Evolutionary conservation across 1,284 basidiomycete species (phyloP).

Genomic region (Ganoderma multipileum): DNA sequence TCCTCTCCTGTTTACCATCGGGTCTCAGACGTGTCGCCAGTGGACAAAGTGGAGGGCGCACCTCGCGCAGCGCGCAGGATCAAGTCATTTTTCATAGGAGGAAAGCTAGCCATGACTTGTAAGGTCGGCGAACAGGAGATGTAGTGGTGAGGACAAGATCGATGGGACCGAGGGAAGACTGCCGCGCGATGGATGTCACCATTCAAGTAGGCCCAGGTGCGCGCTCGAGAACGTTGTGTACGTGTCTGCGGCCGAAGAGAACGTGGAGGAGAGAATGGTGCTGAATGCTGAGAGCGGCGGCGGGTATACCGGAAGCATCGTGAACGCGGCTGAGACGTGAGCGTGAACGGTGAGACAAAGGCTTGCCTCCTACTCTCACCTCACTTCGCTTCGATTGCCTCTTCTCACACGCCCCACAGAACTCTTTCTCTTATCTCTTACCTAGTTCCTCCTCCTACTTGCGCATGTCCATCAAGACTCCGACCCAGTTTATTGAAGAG

Average conservation of each 20-base stretch:
- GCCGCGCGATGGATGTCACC: conserved; percentile 1
- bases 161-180: conserved; percentile 3
- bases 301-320: conserved; percentile 18
- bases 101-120: conserved; percentile 51
- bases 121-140: neutral
- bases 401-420: conserved; percentile 2
- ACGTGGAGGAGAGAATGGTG: conserved; percentile 23
- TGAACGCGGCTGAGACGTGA: conserved; percentile 24
- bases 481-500: conserved; percentile 67
- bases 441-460: conserved; percentile 1
- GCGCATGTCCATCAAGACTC: conserved; percentile 54
- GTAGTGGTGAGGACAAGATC: neutral
- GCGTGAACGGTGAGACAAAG: conserved; percentile 16
- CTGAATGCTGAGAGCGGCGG: conserved; percentile 14
- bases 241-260: conserved; percentile 22
- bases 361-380: conserved; percentile 28
- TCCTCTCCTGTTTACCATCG: conserved; percentile 65
- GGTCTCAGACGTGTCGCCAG: conserved; percentile 12
- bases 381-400: conserved; percentile 1
- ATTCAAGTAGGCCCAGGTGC: neutral
- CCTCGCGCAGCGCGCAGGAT: conserved; percentile 88
- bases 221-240: conserved; percentile 19
- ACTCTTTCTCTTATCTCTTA: conserved; percentile 10
- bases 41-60: conserved; percentile 37
- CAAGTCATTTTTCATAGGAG: conserved; percentile 88